Evolutionary conservation across 768 basidiomycete genomes (phyloP).

Genomic region (Suillus tomentosus): DNA sequence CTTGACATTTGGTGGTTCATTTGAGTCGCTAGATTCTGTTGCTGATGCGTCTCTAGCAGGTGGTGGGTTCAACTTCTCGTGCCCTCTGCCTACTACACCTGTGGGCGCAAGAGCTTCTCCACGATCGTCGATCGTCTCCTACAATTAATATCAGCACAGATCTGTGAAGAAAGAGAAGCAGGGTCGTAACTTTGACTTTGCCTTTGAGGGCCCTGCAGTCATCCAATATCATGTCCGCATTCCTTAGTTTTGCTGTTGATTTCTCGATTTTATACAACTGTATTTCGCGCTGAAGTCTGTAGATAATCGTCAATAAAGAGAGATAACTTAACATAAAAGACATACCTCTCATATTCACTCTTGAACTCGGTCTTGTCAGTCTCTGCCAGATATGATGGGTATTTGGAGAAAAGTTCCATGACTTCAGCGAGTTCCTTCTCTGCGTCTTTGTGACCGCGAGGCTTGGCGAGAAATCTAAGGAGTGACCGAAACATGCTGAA

Average conservation of each 20-base stretch:
- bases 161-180: not conserved
- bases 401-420: not conserved
- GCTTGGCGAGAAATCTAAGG: not conserved
- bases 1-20: not conserved
- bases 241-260: not conserved
- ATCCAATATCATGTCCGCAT: not conserved
- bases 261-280: not conserved
- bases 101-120: too few relatives aligned
- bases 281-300: conserved; percentile 1
- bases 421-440: conserved; percentile 4
- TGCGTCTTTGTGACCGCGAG: not conserved
- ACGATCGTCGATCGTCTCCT: not conserved
- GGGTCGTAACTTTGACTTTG: not conserved
- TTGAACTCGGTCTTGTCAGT: not conserved
- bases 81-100: not conserved
- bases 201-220: conserved; percentile 6
- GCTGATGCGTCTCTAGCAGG: not conserved
- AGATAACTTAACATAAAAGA: not conserved
- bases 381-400: not conserved
- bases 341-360: not conserved
- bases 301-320: too few relatives aligned
- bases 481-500: conserved; percentile 5
- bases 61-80: not conserved
- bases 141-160: not conserved
- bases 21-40: not conserved